Percentiles rank a stretch among this genome's conserved stretches.
Evolutionary conservation across 1,284 basidiomycete genomes (phyloP).

Genomic region (Inonotus hispidus): DNA sequence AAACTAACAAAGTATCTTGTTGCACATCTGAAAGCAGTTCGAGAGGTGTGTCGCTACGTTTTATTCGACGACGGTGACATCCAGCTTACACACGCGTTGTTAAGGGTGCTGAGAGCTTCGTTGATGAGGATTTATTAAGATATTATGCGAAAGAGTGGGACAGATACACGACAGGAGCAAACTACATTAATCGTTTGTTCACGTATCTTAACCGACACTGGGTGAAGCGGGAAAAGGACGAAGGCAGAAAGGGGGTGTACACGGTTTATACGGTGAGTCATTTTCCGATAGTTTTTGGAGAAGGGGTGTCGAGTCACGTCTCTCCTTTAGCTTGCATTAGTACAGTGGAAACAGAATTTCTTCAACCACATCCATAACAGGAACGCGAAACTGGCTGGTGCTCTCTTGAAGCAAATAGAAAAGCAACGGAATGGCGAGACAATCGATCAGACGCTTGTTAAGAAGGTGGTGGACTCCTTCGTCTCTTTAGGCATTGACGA

Average conservation of each 20-base stretch:
- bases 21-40: constrained; percentile 64
- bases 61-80: constrained; percentile 13
- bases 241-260: constrained; percentile 94
- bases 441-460: constrained; percentile 91
- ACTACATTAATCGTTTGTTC: constrained; percentile 94
- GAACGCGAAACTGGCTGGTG: constrained; percentile 78
- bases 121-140: constrained; percentile 83
- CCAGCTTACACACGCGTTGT: constrained; percentile 18
- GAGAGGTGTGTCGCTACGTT: constrained; percentile 44
- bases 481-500: constrained; percentile 95
- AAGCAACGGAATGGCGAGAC: constrained; percentile 92
- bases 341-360: constrained; percentile 93
- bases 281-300: neutral
- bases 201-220: constrained; percentile 98
- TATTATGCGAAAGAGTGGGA: constrained; percentile 96
- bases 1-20: constrained; percentile 85
- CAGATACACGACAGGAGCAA: constrained; percentile 93
- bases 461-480: constrained; percentile 95
- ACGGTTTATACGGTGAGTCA: constrained; percentile 89
- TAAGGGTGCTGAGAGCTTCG: constrained; percentile 74
- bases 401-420: constrained; percentile 86
- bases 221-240: constrained; percentile 98
- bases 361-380: constrained; percentile 85
- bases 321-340: constrained; percentile 73
- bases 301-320: constrained; percentile 3